These are phyloP conservation scores for Paecilomyces niveus DNA, from an alignment of 2,329 filamentous ascomycete genomes.

Conservation along the genomic window DNA sequence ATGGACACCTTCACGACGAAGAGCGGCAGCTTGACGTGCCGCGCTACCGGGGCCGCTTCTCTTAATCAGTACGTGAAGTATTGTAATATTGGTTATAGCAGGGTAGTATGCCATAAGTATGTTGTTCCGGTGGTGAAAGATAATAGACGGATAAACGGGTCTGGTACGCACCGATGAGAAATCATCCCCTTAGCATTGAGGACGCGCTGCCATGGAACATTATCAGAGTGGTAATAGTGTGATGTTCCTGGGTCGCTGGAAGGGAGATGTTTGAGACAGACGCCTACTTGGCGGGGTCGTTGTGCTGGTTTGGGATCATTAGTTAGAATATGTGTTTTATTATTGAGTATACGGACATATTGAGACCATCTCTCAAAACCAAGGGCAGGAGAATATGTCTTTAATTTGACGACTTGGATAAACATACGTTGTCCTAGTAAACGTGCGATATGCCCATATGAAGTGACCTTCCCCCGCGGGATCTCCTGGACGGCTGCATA, in stretches of 20 bases:
- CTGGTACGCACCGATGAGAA: constrained; percentile 62
- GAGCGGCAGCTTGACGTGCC: constrained; percentile 33
- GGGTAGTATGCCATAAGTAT: too few species aligned
- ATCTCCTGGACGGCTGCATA: constrained; percentile 82
- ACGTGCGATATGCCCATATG: constrained; percentile 67
- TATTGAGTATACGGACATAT: too few species aligned
- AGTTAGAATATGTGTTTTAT: neutral
- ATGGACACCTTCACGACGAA: constrained; percentile 36
- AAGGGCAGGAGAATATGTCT: too few species aligned
- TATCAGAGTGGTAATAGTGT: constrained; percentile 60
- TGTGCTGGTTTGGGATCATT: constrained; percentile 46
- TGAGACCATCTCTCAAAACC: too few species aligned
- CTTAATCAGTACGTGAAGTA: constrained; percentile 1
- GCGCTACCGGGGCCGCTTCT: constrained; percentile 36
- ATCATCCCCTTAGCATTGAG: constrained; percentile 83
- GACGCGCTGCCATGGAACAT: constrained; percentile 91
- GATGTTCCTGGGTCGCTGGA: constrained; percentile 37
- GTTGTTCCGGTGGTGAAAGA: neutral
- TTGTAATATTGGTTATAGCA: neutral
- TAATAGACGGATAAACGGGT: neutral
- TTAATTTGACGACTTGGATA: neutral
- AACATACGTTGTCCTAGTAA: constrained; percentile 54
- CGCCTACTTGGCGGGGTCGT: constrained; percentile 74
- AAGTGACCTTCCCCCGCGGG: constrained; percentile 74
- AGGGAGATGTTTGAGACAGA: constrained; percentile 82